A percentile compares a stretch with the other conserved stretches of the same genome.
These are phyloP conservation scores for Epichloe coenophiala DNA, from an alignment of 2,329 filamentous ascomycete genomes.

Conservation along the genomic window DNA sequence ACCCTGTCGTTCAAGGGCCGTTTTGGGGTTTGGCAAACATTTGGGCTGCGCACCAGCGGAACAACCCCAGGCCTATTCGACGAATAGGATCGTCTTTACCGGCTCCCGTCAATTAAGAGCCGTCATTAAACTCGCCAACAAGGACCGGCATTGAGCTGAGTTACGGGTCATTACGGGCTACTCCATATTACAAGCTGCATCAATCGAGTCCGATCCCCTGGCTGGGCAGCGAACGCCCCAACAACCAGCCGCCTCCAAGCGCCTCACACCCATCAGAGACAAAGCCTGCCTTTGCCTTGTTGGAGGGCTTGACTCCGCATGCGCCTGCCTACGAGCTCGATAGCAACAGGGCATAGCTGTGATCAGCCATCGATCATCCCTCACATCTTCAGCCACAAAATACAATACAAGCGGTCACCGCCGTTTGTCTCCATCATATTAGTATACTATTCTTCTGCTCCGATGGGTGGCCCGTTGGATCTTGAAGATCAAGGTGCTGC, in stretches of 20 bases:
- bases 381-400: not conserved
- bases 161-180: too few species aligned
- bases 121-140: not conserved
- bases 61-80: not conserved
- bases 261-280: too few species aligned
- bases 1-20: not conserved
- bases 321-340: not conserved
- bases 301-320: too few species aligned
- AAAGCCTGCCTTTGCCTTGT: too few species aligned
- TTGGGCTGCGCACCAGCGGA: not conserved
- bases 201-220: too few species aligned
- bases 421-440: too few species aligned
- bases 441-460: not conserved
- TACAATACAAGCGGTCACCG: not conserved
- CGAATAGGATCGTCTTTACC: not conserved
- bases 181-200: too few species aligned
- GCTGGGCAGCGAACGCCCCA: too few species aligned
- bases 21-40: not conserved
- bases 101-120: not conserved
- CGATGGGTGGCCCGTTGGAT: slow-evolving; percentile 8
- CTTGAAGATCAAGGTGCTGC: slow-evolving; percentile 8
- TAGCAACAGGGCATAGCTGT: not conserved
- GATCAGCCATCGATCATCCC: not conserved
- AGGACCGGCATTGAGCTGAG: too few species aligned
- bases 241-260: too few species aligned